A percentile compares a stretch with the other conserved stretches of the same genome.
Evolutionary conservation across 2,329 filamentous ascomycete species (phyloP).

Genomic region (Cytospora piceae): DNA sequence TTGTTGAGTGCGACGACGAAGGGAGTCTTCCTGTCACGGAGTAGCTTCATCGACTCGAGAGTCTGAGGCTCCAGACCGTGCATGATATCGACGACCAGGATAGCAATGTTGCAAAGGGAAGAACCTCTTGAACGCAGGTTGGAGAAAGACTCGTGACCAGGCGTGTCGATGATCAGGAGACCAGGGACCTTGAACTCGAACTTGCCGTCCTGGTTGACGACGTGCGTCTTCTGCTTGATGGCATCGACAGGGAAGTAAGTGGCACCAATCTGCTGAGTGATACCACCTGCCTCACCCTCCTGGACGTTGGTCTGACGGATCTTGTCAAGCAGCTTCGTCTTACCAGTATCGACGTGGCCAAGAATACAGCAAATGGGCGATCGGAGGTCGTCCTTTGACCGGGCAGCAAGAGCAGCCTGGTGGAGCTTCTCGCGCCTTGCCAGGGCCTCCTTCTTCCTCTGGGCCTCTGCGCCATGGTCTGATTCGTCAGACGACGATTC

Average conservation of each 20-base stretch:
- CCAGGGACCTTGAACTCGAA: conserved; percentile 99
- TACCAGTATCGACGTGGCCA: conserved; percentile 99
- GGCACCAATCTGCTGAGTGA: conserved; percentile 98
- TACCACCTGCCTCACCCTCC: conserved; percentile 98
- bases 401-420: conserved; percentile 86
- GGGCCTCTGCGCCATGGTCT: conserved; percentile 64
- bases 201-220: conserved; percentile 85
- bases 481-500: conserved; percentile 70
- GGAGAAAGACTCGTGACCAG: conserved; percentile 99
- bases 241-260: conserved; percentile 98
- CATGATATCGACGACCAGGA: conserved; percentile 99
- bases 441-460: conserved; percentile 85
- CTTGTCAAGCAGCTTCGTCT: conserved; percentile 99
- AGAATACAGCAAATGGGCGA: conserved; percentile 99
- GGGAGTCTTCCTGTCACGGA: conserved; percentile 91
- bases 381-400: conserved; percentile 91
- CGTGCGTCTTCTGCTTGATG: conserved; percentile 86
- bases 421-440: conserved; percentile 88
- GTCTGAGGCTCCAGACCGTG: conserved; percentile 98
- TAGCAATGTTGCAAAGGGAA: conserved; percentile 98
- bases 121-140: conserved; percentile 96
- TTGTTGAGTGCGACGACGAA: conserved; percentile 99
- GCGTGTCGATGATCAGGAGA: conserved; percentile 95
- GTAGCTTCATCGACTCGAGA: conserved; percentile 92
- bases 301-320: conserved; percentile 98